Conservation (phyloP, 768 basidiomycete genomes). For the Phlebiopsis flavidoalba region DNA sequence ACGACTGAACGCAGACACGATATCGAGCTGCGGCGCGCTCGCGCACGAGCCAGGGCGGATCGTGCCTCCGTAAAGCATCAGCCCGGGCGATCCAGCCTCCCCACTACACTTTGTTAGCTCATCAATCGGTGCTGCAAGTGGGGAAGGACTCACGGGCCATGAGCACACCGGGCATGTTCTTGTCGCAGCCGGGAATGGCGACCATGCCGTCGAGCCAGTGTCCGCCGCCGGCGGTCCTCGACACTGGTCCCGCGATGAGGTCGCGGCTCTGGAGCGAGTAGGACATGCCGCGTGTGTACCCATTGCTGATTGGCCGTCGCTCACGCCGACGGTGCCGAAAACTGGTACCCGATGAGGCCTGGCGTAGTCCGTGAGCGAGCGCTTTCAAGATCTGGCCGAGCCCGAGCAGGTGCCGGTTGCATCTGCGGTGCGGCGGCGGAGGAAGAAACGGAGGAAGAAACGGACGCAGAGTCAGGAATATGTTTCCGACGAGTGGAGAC, state of each 20-base stretch:
- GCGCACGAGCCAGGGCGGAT: slow-evolving; percentile 92
- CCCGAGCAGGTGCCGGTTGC: slow-evolving; percentile 89
- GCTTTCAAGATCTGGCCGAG: slow-evolving; percentile 85
- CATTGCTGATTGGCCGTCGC: slow-evolving; percentile 66
- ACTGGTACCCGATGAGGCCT: slow-evolving; percentile 95
- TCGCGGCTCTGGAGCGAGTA: slow-evolving; percentile 97
- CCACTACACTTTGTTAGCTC: slow-evolving; percentile 46
- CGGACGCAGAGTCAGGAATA: not conserved
- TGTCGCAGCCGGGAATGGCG: slow-evolving; percentile 95
- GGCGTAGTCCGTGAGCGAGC: slow-evolving; percentile 90
- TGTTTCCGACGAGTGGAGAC: not conserved
- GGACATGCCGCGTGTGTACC: slow-evolving; percentile 85
- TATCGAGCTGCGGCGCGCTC: slow-evolving; percentile 82
- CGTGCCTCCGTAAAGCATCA: slow-evolving; percentile 98
- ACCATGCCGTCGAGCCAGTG: slow-evolving; percentile 99
- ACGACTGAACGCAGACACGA: slow-evolving; percentile 98
- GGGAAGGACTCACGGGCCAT: slow-evolving; percentile 74
- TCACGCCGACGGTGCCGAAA: slow-evolving; percentile 72
- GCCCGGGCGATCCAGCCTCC: slow-evolving; percentile 92
- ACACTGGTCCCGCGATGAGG: slow-evolving; percentile 95
- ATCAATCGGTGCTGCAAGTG: too few relatives aligned
- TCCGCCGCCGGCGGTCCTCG: slow-evolving; percentile 84
- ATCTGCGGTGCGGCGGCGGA: slow-evolving; percentile 42
- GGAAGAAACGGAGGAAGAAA: slow-evolving; percentile 7
- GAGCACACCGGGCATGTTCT: slow-evolving; percentile 99